Conservation (phyloP, 164 flowering plant species). For the Cinnamomum micranthum region DNA sequence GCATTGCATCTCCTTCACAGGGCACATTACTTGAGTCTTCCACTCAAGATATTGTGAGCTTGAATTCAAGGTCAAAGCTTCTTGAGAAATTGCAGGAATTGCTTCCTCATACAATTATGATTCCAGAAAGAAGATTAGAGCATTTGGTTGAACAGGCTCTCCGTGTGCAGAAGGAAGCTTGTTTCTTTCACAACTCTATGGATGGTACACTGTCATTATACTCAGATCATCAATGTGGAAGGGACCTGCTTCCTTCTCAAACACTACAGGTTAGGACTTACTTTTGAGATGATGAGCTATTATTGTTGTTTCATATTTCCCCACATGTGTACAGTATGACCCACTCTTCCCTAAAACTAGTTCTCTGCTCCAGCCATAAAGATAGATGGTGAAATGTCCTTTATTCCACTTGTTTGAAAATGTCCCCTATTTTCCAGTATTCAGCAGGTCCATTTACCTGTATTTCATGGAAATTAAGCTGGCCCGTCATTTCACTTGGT, state of each 20-base stretch:
- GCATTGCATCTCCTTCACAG: conserved; percentile 42
- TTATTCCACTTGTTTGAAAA: no score
- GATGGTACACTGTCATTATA: conserved; percentile 64
- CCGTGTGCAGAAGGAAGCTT: conserved; percentile 59
- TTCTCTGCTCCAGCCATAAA: no score
- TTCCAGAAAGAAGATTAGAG: conserved; percentile 77
- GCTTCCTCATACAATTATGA: conserved; percentile 59
- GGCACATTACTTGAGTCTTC: conserved; percentile 22
- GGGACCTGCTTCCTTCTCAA: conserved; percentile 64
- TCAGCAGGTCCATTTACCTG: no score
- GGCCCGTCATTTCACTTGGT: no score
- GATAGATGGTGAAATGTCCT: no score
- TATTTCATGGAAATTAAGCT: no score
- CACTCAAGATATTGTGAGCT: conserved; percentile 22
- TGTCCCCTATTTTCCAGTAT: no score
- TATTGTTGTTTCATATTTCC: neutral
- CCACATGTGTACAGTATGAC: no score
- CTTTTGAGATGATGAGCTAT: neutral
- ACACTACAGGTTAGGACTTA: conserved; percentile 57
- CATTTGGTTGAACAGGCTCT: conserved; percentile 83
- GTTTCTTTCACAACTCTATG: conserved; percentile 69
- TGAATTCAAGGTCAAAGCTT: conserved; percentile 41
- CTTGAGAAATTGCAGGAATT: conserved; percentile 60
- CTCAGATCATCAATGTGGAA: conserved; percentile 82
- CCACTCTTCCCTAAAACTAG: no score